Evolutionary conservation across 164 flowering plant species (phyloP), one percentile per base, ranked within the genome.

Genomic region (Aristolochia californica): DNA sequence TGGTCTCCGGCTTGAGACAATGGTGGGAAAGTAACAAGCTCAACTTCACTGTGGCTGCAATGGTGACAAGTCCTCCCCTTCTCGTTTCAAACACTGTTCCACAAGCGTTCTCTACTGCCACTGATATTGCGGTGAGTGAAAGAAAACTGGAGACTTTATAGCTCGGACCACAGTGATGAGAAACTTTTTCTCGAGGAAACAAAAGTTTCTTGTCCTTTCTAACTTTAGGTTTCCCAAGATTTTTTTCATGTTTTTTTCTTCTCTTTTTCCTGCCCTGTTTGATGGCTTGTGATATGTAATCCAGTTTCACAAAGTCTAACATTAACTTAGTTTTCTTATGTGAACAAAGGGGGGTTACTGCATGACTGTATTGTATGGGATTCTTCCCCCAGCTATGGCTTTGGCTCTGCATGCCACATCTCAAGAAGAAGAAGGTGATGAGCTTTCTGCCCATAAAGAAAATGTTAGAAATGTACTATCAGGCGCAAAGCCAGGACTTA

Each of bases 301-400:
- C n/a, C n/a, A n/a, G n/a, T n/a, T n/a, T n/a, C n/a, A n/a, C n/a
- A n/a, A n/a, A n/a, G n/a, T n/a, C n/a, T n/a, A n/a, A n/a, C n/a
- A n/a, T n/a, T 51, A 14, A 28, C 13, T 4, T 13, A 30, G 5
- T 18, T 13, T 20, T 34, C 49, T 25, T 3, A 23, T 61, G 64
- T 72, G 70, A 47, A 61, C 40, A 45, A 66, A 87, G 89, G 89
- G 96, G 10, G 91, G 91, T n/a, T 81, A 83, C 59, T 84, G 89
- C 61, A 81, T 87, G 91, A 77, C 82, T 28, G 63, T 78, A 64
- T 61, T 83, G 12, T 84, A 77, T 68, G 96, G 96, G 57, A 75
- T 85, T 60, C 82, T 88, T 23, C 96, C 96, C 21, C 91, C 91
- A 8, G 85, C 81, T 45, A 88, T 88, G 91, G 96, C 91, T 5